Conservation (phyloP, 2,329 filamentous ascomycete species). For the Colletotrichum liriopes region DNA sequence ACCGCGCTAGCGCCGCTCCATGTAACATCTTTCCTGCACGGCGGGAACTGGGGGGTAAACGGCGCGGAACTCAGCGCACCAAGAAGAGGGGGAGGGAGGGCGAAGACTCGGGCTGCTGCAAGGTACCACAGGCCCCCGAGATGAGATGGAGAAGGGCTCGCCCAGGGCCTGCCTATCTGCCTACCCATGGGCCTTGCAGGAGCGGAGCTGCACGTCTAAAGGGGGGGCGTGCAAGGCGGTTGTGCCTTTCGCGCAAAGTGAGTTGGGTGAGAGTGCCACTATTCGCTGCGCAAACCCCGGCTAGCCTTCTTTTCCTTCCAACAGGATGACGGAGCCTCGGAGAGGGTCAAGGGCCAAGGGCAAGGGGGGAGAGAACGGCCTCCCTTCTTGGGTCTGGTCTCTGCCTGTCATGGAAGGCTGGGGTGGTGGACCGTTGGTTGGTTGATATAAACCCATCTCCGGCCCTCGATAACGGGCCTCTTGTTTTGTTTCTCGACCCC, state of each 20-base stretch:
- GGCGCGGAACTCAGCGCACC: not conserved
- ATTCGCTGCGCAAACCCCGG: constrained; percentile 15
- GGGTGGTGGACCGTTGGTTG: constrained; percentile 37
- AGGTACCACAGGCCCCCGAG: constrained; percentile 28
- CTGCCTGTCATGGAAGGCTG: constrained; percentile 22
- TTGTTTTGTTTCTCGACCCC: constrained; percentile 22
- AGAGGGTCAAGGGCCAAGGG: constrained; percentile 9
- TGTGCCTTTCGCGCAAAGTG: not conserved
- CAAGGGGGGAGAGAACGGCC: constrained; percentile 12
- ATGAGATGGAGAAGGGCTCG: constrained; percentile 33
- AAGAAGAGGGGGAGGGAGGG: constrained; percentile 1
- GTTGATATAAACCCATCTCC: constrained; percentile 42
- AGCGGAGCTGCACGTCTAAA: constrained; percentile 40
- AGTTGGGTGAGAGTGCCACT: constrained; percentile 14
- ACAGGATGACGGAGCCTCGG: constrained; percentile 12
- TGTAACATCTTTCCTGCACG: constrained; percentile 34
- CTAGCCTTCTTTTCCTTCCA: constrained; percentile 5
- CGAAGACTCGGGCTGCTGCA: constrained; percentile 9
- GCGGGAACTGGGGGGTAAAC: constrained; percentile 27
- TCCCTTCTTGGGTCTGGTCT: constrained; percentile 14
- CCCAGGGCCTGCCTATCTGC: not conserved
- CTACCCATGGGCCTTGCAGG: constrained; percentile 29
- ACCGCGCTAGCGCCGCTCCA: constrained; percentile 34
- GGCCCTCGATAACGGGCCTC: constrained; percentile 34
- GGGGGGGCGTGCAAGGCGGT: constrained; percentile 36